Conservation (phyloP, 495 filamentous ascomycete genomes). For the Penicillium canariense region DNA sequence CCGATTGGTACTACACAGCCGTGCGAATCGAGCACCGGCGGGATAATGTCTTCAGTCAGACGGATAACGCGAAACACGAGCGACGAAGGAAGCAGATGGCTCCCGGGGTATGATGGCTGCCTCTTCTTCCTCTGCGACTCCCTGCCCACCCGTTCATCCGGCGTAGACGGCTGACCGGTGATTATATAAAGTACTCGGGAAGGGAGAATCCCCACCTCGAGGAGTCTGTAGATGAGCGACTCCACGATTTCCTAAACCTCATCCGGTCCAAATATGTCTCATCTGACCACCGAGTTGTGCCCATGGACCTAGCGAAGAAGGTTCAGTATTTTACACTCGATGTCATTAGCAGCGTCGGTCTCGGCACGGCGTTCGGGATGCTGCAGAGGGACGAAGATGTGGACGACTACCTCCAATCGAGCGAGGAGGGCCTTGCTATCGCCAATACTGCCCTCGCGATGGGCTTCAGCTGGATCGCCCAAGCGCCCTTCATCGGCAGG, state of each 20-base stretch:
- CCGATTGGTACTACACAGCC: slow-evolving; percentile 27
- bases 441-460: slow-evolving; percentile 15
- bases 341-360: slow-evolving; percentile 42
- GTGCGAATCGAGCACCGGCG: slow-evolving; percentile 20
- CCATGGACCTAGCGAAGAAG: slow-evolving; percentile 41
- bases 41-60: slow-evolving; percentile 28
- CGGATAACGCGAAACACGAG: slow-evolving; percentile 25
- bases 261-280: slow-evolving; percentile 34
- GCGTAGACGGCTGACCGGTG: not conserved
- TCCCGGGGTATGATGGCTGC: slow-evolving; percentile 20
- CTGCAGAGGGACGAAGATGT: slow-evolving; percentile 46
- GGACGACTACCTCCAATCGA: slow-evolving; percentile 43
- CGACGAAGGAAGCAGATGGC: slow-evolving; percentile 27
- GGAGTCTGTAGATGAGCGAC: slow-evolving; percentile 24
- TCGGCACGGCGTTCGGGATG: slow-evolving; percentile 42
- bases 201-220: slow-evolving; percentile 41
- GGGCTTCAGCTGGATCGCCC: slow-evolving; percentile 25
- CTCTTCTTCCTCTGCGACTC: not conserved
- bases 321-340: slow-evolving; percentile 47
- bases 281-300: slow-evolving; percentile 7
- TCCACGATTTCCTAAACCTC: slow-evolving; percentile 27
- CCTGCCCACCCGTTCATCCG: not conserved
- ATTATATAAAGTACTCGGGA: slow-evolving; percentile 35
- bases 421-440: slow-evolving; percentile 30
- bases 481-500: slow-evolving; percentile 23